Evolutionary conservation across 164 flowering plant species (phyloP).

Genomic region (Umbellularia californica): DNA sequence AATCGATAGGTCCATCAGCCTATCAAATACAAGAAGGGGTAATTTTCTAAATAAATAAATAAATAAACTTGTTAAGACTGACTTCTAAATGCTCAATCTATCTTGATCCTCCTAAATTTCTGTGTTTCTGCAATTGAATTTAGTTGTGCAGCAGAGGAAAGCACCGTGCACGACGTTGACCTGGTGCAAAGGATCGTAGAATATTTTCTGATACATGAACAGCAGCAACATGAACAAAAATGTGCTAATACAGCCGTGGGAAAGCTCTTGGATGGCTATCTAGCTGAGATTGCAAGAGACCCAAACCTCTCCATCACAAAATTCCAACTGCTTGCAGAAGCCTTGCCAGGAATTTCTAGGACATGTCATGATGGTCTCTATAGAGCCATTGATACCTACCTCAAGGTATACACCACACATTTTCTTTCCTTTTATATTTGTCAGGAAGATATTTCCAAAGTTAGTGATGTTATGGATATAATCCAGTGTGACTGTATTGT

Average conservation of each 20-base stretch:
- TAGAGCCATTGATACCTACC: conserved; percentile 80
- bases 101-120: too few relatives aligned
- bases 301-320: conserved; percentile 56
- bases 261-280: conserved; percentile 65
- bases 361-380: conserved; percentile 80
- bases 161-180: conserved; percentile 57
- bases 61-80: too few relatives aligned
- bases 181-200: conserved; percentile 67
- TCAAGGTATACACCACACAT: conserved; percentile 49
- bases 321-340: conserved; percentile 66
- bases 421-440: background rate
- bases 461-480: background rate
- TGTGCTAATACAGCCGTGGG: conserved; percentile 37
- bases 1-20: too few relatives aligned
- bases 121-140: too few relatives aligned
- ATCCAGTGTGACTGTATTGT: background rate
- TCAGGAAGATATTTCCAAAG: background rate
- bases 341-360: conserved; percentile 55
- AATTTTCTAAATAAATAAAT: too few relatives aligned
- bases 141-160: conserved; percentile 21
- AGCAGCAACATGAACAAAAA: conserved; percentile 36
- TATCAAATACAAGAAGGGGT: too few relatives aligned
- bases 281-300: conserved; percentile 78
- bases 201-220: conserved; percentile 68
- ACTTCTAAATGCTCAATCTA: too few relatives aligned